Evolutionary conservation across 2,329 filamentous ascomycete genomes (phyloP).

Genomic region (Cladosporium colombiae): DNA sequence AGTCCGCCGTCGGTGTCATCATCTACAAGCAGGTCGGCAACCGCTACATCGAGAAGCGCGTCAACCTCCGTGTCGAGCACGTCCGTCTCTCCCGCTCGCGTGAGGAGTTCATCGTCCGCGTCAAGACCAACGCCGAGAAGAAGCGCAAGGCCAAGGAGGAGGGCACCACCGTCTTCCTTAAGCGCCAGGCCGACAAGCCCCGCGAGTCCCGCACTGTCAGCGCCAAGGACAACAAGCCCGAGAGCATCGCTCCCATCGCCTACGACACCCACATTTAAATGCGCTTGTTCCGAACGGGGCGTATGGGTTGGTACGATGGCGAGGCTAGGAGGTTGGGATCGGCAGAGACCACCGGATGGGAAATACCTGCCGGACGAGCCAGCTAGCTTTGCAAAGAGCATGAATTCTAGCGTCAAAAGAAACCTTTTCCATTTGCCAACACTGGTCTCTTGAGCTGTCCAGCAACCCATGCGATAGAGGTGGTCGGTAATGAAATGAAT

Average conservation of each 20-base stretch:
- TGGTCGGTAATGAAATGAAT: constrained; percentile 12
- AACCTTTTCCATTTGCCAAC: constrained; percentile 19
- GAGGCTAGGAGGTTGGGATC: constrained; percentile 21
- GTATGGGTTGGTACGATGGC: constrained; percentile 19
- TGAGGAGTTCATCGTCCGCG: constrained; percentile 93
- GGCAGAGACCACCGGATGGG: constrained; percentile 20
- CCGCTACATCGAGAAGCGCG: constrained; percentile 99
- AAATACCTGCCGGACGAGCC: constrained; percentile 21
- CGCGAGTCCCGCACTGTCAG: constrained; percentile 78
- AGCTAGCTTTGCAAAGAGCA: constrained; percentile 21
- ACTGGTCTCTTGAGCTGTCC: constrained; percentile 10
- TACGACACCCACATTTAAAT: constrained; percentile 98
- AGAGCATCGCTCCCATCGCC: constrained; percentile 86
- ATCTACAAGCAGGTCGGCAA: constrained; percentile 99
- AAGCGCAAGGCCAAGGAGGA: constrained; percentile 91
- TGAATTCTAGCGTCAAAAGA: constrained; percentile 22
- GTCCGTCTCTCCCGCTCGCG: constrained; percentile 89
- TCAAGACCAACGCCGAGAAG: constrained; percentile 93
- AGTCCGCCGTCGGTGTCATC: constrained; percentile 96
- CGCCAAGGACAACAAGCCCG: constrained; percentile 78
- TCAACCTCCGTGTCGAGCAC: constrained; percentile 99
- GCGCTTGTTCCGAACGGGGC: constrained; percentile 21
- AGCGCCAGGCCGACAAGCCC: constrained; percentile 82
- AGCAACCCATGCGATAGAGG: constrained; percentile 9
- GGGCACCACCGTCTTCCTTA: constrained; percentile 84